Conservation (phyloP, 2,329 filamentous ascomycete genomes). For the Malbranchea zuffiana region DNA sequence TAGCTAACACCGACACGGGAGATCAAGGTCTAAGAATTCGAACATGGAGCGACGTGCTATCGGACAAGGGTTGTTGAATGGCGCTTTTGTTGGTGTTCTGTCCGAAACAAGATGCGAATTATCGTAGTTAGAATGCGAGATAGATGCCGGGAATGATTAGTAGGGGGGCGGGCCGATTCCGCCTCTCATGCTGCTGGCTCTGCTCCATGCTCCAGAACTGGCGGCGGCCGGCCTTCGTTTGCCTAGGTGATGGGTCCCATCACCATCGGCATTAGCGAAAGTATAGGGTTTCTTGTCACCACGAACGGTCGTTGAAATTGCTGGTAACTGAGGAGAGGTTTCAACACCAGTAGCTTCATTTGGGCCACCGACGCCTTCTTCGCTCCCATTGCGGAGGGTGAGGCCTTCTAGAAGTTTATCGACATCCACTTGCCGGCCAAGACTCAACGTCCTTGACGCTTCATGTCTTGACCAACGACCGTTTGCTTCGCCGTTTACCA, state of each 20-base stretch:
- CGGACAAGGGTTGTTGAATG: too few species aligned
- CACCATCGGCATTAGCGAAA: background rate
- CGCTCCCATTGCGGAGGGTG: slow-evolving; percentile 22
- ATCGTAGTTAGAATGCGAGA: background rate
- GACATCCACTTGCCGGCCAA: slow-evolving; percentile 23
- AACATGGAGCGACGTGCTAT: too few species aligned
- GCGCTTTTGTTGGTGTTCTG: too few species aligned
- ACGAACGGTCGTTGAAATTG: background rate
- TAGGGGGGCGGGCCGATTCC: slow-evolving; percentile 20
- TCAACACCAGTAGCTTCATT: background rate
- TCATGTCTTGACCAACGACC: slow-evolving; percentile 6
- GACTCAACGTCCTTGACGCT: slow-evolving; percentile 10
- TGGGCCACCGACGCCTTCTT: slow-evolving; percentile 11
- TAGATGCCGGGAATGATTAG: slow-evolving; percentile 9
- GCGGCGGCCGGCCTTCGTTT: slow-evolving; percentile 2
- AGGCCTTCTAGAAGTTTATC: slow-evolving; percentile 30
- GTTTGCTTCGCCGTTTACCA: too few species aligned
- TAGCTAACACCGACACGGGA: too few species aligned
- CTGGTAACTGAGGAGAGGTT: background rate
- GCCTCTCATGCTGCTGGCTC: slow-evolving; percentile 8
- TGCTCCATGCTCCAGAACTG: slow-evolving; percentile 5
- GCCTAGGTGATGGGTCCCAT: background rate
- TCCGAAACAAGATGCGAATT: too few species aligned
- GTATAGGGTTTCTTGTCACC: background rate
- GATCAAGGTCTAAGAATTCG: too few species aligned